A percentile compares a stretch with the other conserved stretches of the same genome.
Conservation (phyloP, 805 yeast species). For the Saccharomycodes ludwigii region DNA sequence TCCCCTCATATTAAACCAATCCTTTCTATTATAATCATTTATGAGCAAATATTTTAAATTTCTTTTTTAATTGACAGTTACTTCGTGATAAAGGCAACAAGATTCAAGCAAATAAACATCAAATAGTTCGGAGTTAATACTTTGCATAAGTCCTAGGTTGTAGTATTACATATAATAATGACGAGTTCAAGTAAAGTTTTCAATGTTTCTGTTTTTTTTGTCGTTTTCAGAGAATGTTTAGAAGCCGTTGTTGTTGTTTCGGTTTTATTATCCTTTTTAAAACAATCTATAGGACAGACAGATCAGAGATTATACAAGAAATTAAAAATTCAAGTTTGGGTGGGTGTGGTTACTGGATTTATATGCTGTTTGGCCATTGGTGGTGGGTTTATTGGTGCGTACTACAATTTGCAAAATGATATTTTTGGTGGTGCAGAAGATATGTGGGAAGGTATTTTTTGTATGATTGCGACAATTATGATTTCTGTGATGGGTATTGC, state of each 20-base stretch:
- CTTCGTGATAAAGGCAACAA: no score
- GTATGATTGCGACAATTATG: constrained; percentile 79
- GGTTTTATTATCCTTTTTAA: constrained; percentile 80
- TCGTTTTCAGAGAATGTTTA: constrained; percentile 84
- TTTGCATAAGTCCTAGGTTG: no score
- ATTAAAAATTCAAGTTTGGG: constrained; percentile 74
- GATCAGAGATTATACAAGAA: constrained; percentile 45
- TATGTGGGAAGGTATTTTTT: constrained; percentile 93
- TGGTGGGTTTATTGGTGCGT: constrained; percentile 89
- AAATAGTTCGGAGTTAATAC: no score
- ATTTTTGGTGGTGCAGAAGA: constrained; percentile 84
- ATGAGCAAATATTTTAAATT: no score
- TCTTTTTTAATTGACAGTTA: no score
- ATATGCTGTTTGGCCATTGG: constrained; percentile 74
- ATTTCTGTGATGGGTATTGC: constrained; percentile 93
- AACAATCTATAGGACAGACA: constrained; percentile 62
- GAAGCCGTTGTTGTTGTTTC: constrained; percentile 91
- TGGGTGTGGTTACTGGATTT: constrained; percentile 65
- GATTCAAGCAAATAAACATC: no score
- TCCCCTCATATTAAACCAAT: no score
- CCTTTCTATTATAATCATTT: no score
- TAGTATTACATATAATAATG: constrained; percentile 1
- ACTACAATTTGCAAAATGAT: constrained; percentile 69
- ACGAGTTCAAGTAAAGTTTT: constrained; percentile 31
- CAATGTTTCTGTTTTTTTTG: constrained; percentile 58